A percentile compares a stretch with the other conserved stretches of the same genome.
Conservation (phyloP, 116 monocot species). For the Zostera marina region DNA sequence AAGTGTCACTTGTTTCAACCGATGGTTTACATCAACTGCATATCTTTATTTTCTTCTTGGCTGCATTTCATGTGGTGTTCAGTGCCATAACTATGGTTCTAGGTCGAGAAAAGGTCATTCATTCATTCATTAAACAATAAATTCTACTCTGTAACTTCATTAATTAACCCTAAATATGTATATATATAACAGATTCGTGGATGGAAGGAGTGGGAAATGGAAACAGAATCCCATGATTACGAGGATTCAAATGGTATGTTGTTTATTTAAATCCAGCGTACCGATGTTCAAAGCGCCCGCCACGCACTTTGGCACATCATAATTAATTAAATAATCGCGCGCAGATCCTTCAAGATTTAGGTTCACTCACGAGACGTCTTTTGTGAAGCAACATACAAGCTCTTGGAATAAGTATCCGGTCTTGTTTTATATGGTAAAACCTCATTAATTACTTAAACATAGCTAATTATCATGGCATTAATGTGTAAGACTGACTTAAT, state of each 20-base stretch:
- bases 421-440: conserved; percentile 41
- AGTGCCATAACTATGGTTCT: conserved; percentile 81
- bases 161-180: not conserved
- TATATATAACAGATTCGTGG: conserved; percentile 34
- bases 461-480: too few species aligned
- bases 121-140: too few species aligned
- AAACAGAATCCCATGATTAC: conserved; percentile 35
- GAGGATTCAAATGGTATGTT: conserved; percentile 53
- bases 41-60: conserved; percentile 94
- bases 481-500: not conserved
- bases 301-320: too few species aligned
- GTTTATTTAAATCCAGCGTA: not conserved
- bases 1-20: conserved; percentile 56
- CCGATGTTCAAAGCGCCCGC: too few species aligned
- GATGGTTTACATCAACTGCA: conserved; percentile 79
- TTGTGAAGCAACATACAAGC: conserved; percentile 58
- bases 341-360: conserved; percentile 82
- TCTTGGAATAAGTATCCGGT: conserved; percentile 25
- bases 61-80: conserved; percentile 61
- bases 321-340: not conserved
- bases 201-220: conserved; percentile 82
- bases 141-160: too few species aligned
- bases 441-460: not conserved
- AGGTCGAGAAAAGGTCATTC: conserved; percentile 74
- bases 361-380: conserved; percentile 74